phyloP scores from a whole-genome alignment of 2,329 filamentous ascomycete genomes.

The Lachnellula suecica region DNA sequence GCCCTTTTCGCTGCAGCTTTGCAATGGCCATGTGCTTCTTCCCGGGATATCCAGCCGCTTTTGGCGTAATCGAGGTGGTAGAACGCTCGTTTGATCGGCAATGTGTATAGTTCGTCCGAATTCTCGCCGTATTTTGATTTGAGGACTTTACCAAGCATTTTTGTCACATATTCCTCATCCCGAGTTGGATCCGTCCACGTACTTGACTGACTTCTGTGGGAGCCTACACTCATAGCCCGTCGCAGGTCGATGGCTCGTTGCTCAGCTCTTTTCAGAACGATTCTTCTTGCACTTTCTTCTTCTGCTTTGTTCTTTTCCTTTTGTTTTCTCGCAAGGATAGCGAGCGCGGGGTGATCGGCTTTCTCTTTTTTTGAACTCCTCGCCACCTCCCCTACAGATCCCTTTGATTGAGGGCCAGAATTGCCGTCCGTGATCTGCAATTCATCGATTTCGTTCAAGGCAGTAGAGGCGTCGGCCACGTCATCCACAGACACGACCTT shows the following conservation, averaged over 20 bases:
- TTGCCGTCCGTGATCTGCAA: too few relatives aligned
- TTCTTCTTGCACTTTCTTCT: too few relatives aligned
- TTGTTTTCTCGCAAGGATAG: too few relatives aligned
- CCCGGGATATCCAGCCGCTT: neutral
- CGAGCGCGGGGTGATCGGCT: too few relatives aligned
- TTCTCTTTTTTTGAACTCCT: too few relatives aligned
- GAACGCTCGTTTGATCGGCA: neutral
- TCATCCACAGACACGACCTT: neutral
- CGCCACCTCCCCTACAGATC: too few relatives aligned
- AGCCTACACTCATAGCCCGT: slow-evolving; percentile 14
- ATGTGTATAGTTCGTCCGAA: neutral
- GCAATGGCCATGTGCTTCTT: neutral
- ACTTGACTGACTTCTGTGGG: slow-evolving; percentile 43
- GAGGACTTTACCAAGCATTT: neutral
- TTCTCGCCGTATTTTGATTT: neutral
- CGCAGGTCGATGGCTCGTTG: too few relatives aligned
- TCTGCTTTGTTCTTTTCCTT: too few relatives aligned
- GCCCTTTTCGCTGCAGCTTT: neutral
- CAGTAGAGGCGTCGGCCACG: neutral
- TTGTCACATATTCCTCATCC: neutral
- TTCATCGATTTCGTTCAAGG: too few relatives aligned
- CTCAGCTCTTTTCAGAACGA: too few relatives aligned
- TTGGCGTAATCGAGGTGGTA: neutral
- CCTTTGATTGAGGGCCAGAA: too few relatives aligned
- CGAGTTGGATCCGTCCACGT: neutral